Evolutionary conservation across 192 early-diverging fungal species (phyloP).

Genomic region (Cladochytrium replicatum): DNA sequence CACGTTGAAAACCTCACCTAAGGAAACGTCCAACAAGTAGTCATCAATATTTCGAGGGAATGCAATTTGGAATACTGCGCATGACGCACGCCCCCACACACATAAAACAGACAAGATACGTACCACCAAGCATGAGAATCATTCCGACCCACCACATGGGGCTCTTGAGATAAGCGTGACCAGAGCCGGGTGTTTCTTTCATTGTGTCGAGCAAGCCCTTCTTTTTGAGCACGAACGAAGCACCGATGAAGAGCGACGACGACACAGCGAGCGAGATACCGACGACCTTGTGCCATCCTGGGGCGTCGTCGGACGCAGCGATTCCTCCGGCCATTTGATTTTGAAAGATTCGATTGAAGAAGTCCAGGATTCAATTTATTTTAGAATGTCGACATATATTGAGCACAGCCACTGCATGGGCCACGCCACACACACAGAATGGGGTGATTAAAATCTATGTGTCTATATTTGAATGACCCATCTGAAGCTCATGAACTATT

Average conservation of each 20-base stretch:
- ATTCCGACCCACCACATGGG: constrained; percentile 90
- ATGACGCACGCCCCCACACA: too few relatives aligned
- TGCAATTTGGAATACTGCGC: neutral
- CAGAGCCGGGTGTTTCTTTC: constrained; percentile 37
- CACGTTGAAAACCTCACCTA: constrained; percentile 94
- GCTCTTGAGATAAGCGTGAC: constrained; percentile 78
- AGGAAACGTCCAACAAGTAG: constrained; percentile 51
- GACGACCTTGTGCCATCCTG: constrained; percentile 34
- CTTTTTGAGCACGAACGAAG: constrained; percentile 88
- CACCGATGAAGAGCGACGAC: constrained; percentile 81
- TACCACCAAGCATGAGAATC: constrained; percentile 36
- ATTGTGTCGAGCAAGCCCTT: constrained; percentile 70
- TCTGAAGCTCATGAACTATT: too few relatives aligned
- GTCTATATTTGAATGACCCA: too few relatives aligned
- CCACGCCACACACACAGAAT: too few relatives aligned
- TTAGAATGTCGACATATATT: too few relatives aligned
- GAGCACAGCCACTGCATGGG: too few relatives aligned
- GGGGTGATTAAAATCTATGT: too few relatives aligned
- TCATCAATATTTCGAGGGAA: neutral
- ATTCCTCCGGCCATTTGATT: too few relatives aligned
- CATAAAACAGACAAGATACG: neutral
- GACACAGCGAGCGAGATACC: constrained; percentile 81
- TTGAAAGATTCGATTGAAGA: too few relatives aligned
- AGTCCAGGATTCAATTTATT: too few relatives aligned
- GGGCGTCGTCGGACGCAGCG: too few relatives aligned